Conservation (phyloP, 257 asterid genomes). For the Rubia yunnanensis region DNA sequence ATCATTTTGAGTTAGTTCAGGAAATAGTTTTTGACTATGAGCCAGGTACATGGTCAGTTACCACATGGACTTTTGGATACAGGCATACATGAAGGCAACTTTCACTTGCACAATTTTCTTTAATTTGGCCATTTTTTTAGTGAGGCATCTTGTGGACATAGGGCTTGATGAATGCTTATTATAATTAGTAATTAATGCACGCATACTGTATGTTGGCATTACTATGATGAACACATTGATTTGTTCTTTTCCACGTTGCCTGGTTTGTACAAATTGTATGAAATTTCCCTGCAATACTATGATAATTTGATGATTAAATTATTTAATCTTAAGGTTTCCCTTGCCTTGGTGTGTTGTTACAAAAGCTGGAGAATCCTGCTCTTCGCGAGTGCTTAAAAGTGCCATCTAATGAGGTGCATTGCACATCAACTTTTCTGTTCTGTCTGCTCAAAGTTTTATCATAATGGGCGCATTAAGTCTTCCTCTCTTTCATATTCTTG, state of each 20-base stretch:
- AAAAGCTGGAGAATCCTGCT: constrained; percentile 96
- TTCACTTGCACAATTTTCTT: neutral
- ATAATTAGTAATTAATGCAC: neutral
- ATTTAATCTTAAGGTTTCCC: constrained; percentile 71
- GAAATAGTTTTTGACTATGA: neutral
- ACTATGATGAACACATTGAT: neutral
- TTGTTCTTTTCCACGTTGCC: neutral
- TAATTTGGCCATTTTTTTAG: neutral
- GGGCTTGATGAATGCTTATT: neutral
- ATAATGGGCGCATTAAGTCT: neutral
- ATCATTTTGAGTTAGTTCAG: neutral
- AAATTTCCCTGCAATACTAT: neutral
- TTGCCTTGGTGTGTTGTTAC: constrained; percentile 82
- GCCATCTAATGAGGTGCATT: constrained; percentile 69
- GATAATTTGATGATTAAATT: neutral
- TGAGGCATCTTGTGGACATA: neutral
- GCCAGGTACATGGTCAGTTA: neutral
- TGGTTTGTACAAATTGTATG: neutral
- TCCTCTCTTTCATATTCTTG: neutral
- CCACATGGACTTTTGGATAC: neutral
- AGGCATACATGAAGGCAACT: neutral
- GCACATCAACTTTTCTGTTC: constrained; percentile 16
- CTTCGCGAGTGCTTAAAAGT: constrained; percentile 80
- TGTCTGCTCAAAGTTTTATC: neutral
- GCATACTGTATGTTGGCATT: constrained; percentile 1